These are phyloP conservation scores for Tulasnella sp. DNA, from an alignment of 768 basidiomycete genomes.

Conservation along the genomic window DNA sequence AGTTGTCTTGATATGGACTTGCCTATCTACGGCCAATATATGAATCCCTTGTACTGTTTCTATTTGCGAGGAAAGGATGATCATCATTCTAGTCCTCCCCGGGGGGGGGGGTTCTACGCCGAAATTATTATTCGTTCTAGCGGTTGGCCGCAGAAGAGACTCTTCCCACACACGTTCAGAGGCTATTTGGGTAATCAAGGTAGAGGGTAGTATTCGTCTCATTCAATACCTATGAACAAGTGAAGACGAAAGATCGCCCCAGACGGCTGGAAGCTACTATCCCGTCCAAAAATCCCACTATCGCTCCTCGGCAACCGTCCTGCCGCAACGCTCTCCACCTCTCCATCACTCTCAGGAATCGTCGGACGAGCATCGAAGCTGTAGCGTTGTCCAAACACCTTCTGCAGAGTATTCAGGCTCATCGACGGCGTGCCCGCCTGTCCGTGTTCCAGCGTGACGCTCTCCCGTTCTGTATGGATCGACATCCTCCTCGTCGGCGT, in stretches of 20 bases:
- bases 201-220: not conserved
- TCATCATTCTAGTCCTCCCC: no score
- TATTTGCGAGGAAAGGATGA: no score
- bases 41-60: no score
- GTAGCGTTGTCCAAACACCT: not conserved
- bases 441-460: conserved; percentile 10
- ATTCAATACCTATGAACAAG: not conserved
- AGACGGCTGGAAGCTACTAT: not conserved
- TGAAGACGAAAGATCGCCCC: not conserved
- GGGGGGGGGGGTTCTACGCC: no score
- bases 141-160: no score
- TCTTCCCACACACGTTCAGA: no score
- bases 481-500: not conserved
- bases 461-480: not conserved
- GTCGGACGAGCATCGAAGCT: not conserved
- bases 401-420: not conserved
- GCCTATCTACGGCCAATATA: no score
- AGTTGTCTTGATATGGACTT: no score
- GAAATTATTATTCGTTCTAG: no score
- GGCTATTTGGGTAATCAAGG: not conserved
- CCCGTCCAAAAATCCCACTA: not conserved
- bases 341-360: not conserved
- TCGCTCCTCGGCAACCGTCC: not conserved
- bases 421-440: not conserved
- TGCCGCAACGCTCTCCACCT: not conserved